A percentile compares a stretch with the other conserved stretches of the same genome.
These are phyloP conservation scores for Vitis hybrid DNA, from an alignment of 177 flowering plant genomes.

Conservation along the genomic window DNA sequence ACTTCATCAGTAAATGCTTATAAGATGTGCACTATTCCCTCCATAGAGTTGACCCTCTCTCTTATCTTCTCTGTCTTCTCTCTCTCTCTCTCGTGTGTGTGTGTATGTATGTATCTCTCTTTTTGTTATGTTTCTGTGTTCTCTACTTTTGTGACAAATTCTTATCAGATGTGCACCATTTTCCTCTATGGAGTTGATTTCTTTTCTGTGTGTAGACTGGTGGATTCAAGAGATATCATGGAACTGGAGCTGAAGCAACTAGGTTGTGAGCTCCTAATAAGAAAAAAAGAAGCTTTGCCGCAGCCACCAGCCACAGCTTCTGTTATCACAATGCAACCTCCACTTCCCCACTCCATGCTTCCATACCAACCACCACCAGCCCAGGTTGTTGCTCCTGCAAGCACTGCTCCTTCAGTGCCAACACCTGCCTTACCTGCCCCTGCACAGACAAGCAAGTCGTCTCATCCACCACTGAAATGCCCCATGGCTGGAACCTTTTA, in stretches of 20 bases:
- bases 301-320: conserved; percentile 43
- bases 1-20: no score
- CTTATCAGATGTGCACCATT: no score
- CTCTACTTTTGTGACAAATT: no score
- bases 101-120: no score
- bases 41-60: no score
- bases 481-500: conserved; percentile 97
- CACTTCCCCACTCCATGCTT: conserved; percentile 30
- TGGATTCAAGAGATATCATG: conserved; percentile 80
- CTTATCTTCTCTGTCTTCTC: no score
- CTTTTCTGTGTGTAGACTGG: conserved; percentile 49
- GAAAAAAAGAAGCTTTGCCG: conserved; percentile 74
- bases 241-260: conserved; percentile 75
- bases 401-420: conserved; percentile 34
- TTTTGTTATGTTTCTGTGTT: no score
- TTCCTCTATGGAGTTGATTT: background rate
- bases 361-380: conserved; percentile 37
- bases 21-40: no score
- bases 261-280: conserved; percentile 65
- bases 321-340: conserved; percentile 29
- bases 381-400: conserved; percentile 28
- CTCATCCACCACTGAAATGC: conserved; percentile 73
- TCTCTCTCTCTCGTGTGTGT: no score
- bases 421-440: conserved; percentile 47
- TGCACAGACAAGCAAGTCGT: conserved; percentile 41